Evolutionary conservation across 371 early-diverging fungal species (phyloP), one percentile per base, ranked within the genome.

Genomic region (Dinochytrium kinnereticum): DNA sequence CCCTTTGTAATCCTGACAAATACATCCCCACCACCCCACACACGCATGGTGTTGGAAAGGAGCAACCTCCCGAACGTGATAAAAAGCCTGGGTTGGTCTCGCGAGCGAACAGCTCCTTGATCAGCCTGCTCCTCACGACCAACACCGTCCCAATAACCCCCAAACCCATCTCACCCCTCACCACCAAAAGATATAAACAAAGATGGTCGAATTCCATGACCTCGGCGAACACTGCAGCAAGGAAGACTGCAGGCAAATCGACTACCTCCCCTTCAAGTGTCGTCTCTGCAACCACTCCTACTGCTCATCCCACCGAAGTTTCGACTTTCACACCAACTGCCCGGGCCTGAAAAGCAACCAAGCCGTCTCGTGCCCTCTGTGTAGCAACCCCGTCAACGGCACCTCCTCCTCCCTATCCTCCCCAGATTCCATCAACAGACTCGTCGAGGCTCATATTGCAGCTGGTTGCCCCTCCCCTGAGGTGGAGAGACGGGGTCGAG

Each of bases 241-340:
- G 40, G 51, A 30, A 26, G 72, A 55, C 57, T 79, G 80, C 77
- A 69, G 74, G 36, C 80, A 74, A 61, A 70, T 76, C 53, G 80
- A 79, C 75, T 79, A 68, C 65, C 74, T 79, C 59, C 80, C 80
- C 30, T 79, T 74, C 74, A n/a, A 57, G 21, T 79, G 80, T 70
- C 49, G 36, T 28, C 70, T 50, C 38, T 79, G 80, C 69, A 31
- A 37, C 17, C 15, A 28, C 0, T 24, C 31, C 31, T 78, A 72
- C 50, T 78, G 78, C 67, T 31, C 33, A 36, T 59, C 40, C n/a
- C 78, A 77, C 71, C 51, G 64, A 28, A 31, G 10, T 51, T 70
- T 70, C 55, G 40, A 77, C 21, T n/a, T 70, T 33, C 78, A 77
- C 64, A 37, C 64, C n/a, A 40, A 30, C 26, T 74, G 74, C 59